Conservation (phyloP, 345 rosid species). For the Eucalyptus regnans region DNA sequence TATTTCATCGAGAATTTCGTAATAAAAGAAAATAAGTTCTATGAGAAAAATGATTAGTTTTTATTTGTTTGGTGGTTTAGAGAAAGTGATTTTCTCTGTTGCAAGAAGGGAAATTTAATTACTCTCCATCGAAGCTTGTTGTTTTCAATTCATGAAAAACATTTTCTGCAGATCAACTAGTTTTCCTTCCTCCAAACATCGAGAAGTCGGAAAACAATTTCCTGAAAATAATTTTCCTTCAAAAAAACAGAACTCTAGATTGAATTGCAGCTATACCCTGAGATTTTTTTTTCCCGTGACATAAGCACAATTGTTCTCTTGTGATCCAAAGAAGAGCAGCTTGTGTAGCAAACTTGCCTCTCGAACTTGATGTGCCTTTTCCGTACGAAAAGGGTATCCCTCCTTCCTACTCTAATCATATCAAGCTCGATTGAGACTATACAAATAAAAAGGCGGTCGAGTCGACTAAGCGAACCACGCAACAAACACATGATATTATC, state of each 20-base stretch:
- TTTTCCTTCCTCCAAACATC: neutral
- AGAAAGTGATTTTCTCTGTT: neutral
- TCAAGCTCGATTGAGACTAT: neutral
- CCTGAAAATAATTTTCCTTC: neutral
- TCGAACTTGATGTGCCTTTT: neutral
- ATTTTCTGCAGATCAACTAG: fast-evolving
- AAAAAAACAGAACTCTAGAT: neutral
- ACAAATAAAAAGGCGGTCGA: neutral
- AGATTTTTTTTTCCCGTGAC: neutral
- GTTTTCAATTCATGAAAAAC: neutral
- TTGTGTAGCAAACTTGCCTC: neutral
- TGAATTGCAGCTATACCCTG: neutral
- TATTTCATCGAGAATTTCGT: neutral
- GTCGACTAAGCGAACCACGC: fast-evolving
- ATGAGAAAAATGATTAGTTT: neutral
- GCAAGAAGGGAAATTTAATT: fast-evolving
- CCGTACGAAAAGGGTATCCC: neutral
- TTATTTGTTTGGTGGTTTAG: neutral
- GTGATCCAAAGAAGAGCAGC: neutral
- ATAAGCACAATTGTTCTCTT: neutral
- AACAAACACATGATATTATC: neutral
- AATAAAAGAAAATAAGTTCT: fast-evolving
- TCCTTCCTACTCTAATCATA: neutral
- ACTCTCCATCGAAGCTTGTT: neutral
- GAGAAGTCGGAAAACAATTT: neutral